A percentile compares a stretch with the other conserved stretches of the same genome.
Evolutionary conservation across 73 alveolate genomes (phyloP).

Genomic region (Uronychia setigera): DNA sequence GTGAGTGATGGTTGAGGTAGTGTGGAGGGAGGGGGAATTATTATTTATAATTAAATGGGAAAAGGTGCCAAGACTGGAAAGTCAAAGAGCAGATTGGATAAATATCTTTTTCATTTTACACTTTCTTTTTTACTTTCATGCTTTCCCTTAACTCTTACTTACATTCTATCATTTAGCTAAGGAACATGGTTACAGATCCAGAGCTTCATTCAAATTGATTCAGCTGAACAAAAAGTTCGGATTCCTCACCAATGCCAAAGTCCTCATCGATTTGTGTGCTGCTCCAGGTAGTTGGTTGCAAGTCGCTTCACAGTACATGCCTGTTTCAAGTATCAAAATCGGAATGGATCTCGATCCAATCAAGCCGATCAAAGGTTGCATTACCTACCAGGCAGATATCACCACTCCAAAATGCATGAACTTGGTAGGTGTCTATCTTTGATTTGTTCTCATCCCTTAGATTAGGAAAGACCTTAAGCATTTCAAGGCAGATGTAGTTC

Average conservation of each 20-base stretch:
- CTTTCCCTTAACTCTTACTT: too few species aligned
- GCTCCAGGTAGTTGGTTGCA: slow-evolving; percentile 99
- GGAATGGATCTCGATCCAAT: slow-evolving; percentile 99
- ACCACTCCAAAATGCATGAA: slow-evolving; percentile 94
- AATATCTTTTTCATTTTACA: too few species aligned
- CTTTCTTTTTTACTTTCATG: too few species aligned
- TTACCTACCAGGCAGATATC: slow-evolving; percentile 97
- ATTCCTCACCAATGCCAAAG: slow-evolving; percentile 90
- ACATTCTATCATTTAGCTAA: slow-evolving; percentile 94
- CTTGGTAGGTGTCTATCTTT: background rate
- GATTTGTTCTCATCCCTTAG: slow-evolving; percentile 20
- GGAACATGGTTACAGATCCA: slow-evolving; percentile 95
- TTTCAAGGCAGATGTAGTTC: slow-evolving; percentile 98
- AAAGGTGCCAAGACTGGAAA: slow-evolving; percentile 29
- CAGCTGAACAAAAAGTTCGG: slow-evolving; percentile 94
- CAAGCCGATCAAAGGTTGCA: slow-evolving; percentile 98
- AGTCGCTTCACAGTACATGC: slow-evolving; percentile 93
- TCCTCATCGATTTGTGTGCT: slow-evolving; percentile 99
- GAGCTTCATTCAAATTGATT: slow-evolving; percentile 98
- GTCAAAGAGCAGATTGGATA: slow-evolving; percentile 57
- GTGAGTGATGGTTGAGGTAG: too few species aligned
- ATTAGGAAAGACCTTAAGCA: slow-evolving; percentile 90
- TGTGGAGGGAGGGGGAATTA: too few species aligned
- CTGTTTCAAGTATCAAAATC: slow-evolving; percentile 92
- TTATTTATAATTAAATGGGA: slow-evolving; percentile 25